A percentile compares a stretch with the other conserved stretches of the same genome.
phyloP scores from a whole-genome alignment of 306 rosid genomes.

The Echinosophora koreensis region DNA sequence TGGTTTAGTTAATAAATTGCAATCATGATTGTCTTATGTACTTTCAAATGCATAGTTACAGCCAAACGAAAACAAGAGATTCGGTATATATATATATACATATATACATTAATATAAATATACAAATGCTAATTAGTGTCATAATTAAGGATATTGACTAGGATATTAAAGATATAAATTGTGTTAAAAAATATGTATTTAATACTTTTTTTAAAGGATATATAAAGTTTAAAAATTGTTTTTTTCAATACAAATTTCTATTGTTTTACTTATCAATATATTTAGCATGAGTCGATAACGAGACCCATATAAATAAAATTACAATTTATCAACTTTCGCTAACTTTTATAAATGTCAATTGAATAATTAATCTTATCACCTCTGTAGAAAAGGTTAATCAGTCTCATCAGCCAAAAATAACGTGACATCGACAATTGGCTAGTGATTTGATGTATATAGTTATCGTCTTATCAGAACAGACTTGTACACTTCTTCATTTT shows the following conservation, averaged over 20 bases:
- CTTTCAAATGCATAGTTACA: neutral
- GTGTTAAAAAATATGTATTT: no score
- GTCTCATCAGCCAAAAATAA: slow-evolving; percentile 21
- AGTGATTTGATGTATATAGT: slow-evolving; percentile 38
- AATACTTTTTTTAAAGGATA: no score
- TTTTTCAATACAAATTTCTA: no score
- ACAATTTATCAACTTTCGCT: neutral
- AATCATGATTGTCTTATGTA: neutral
- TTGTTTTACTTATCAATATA: no score
- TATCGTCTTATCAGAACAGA: slow-evolving; percentile 45
- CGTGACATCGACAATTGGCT: neutral
- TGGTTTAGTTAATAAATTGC: neutral
- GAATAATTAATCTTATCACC: neutral
- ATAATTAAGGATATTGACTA: no score
- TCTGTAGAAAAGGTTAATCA: neutral
- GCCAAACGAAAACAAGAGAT: neutral
- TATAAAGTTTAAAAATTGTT: no score
- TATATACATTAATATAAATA: neutral
- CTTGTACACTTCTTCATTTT: neutral
- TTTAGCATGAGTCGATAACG: no score
- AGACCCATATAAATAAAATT: no score
- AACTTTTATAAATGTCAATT: neutral
- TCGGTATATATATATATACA: neutral
- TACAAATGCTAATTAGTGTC: no score
- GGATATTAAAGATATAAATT: no score